Evolutionary conservation across 2,329 filamentous ascomycete genomes (phyloP), one percentile per base, ranked within the genome.

Genomic region (Colletotrichum incanum): DNA sequence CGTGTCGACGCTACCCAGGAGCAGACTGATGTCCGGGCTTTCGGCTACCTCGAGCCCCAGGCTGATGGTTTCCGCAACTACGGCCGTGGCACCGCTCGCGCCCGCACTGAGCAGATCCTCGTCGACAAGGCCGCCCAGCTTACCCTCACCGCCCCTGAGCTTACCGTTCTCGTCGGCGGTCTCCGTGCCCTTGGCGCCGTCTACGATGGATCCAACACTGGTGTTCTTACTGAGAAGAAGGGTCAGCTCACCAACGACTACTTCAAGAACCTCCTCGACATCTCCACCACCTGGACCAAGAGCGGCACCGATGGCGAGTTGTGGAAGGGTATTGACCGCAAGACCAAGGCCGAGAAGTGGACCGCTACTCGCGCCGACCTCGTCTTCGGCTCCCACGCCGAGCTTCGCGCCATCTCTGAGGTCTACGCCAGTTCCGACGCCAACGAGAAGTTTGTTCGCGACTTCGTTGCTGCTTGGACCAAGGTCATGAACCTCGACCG

Each of bases 1-100:
- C 93, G 93, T 67, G 89, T 84, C 45, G 93, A 95, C 76, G 92
- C 93, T 34, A 86, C 90, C 0, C 88, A 92, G 80, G 91, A 93
- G 78, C 87, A 94, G 82, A 95, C 93, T 8, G 93, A 95, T 67
- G 83, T 87, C 26, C 78, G 88, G 75, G 90, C 91, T 1, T 91
- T 93, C 78, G 80, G 79, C 71, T 86, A 92, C 82, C 88, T 95
- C 37, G 89, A 94, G 85, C 93, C 93, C 2, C 76, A 85, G 49
- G 88, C 87, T 23, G 93, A 95, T 75, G 92, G 92, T 9, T 95
- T 95, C 92, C 92, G 93, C 79, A 95, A 93, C 88, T 94, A 93
- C 79, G 93, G 92, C 77, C 85, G 88, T 75, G 88, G 88, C 2
- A 91, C 87, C 8, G 74, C 82, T 1, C 90, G 91, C 49, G 91